Percentiles rank a stretch among this genome's conserved stretches.
Conservation (phyloP, 2,329 filamentous ascomycete species). For the Alternaria sp. region DNA sequence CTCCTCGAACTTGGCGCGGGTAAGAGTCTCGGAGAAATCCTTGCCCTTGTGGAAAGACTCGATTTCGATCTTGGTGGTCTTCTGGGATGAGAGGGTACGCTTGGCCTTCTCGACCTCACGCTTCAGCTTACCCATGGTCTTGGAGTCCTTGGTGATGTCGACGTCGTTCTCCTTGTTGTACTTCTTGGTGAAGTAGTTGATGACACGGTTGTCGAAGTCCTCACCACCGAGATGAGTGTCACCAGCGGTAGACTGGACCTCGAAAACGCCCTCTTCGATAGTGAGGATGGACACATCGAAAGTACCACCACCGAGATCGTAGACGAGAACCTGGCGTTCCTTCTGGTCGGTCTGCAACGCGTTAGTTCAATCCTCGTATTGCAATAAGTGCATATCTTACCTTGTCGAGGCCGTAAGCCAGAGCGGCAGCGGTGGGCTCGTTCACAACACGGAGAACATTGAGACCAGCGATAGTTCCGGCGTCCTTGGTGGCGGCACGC, state of each 20-base stretch:
- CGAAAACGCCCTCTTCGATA: slow-evolving; percentile 91
- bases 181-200: slow-evolving; percentile 93
- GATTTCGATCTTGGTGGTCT: slow-evolving; percentile 93
- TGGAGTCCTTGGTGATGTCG: slow-evolving; percentile 91
- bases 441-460: slow-evolving; percentile 97
- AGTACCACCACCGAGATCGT: slow-evolving; percentile 55
- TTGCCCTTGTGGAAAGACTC: slow-evolving; percentile 97
- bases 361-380: slow-evolving; percentile 1
- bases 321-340: slow-evolving; percentile 54
- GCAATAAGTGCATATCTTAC: background rate
- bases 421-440: slow-evolving; percentile 93
- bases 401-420: slow-evolving; percentile 81
- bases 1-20: slow-evolving; percentile 99
- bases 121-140: slow-evolving; percentile 99
- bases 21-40: slow-evolving; percentile 98
- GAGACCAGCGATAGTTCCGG: slow-evolving; percentile 88
- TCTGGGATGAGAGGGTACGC: slow-evolving; percentile 92
- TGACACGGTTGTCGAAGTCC: slow-evolving; percentile 98
- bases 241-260: slow-evolving; percentile 93
- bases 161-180: slow-evolving; percentile 99
- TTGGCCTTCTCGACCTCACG: slow-evolving; percentile 99
- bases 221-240: slow-evolving; percentile 98
- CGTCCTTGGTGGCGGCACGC: slow-evolving; percentile 96
- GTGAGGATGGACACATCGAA: slow-evolving; percentile 73
- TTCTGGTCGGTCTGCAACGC: slow-evolving; percentile 42